phyloP scores from a whole-genome alignment of 345 rosid genomes.

The Brassica carinata region DNA sequence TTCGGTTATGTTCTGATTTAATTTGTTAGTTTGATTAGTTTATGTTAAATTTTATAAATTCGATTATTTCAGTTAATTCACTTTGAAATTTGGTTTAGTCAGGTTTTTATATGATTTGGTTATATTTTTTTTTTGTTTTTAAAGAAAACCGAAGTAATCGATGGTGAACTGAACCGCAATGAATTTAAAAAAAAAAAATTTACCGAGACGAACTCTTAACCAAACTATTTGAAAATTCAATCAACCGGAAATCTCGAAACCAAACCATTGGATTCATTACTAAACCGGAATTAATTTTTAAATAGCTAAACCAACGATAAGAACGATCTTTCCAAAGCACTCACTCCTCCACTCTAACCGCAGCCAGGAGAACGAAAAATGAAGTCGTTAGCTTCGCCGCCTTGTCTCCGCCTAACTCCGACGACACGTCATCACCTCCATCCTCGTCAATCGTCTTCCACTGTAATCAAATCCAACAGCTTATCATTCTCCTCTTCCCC shows the following conservation, averaged over 20 bases:
- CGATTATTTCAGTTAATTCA: too few species aligned
- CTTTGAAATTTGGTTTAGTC: too few species aligned
- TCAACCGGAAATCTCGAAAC: slow-evolving; percentile 18
- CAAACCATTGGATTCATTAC: background rate
- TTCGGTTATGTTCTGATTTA: too few species aligned
- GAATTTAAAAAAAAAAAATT: too few species aligned
- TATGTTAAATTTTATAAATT: too few species aligned
- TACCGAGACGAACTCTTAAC: too few species aligned
- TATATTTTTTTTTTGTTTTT: too few species aligned
- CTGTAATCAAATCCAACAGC: slow-evolving; percentile 26
- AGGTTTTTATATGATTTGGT: too few species aligned
- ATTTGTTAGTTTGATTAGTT: too few species aligned
- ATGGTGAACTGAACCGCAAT: too few species aligned
- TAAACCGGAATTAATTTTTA: background rate
- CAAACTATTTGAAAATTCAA: too few species aligned
- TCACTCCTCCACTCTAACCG: slow-evolving; percentile 5
- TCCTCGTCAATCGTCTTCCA: slow-evolving; percentile 1
- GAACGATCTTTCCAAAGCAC: background rate
- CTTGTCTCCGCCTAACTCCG: slow-evolving; percentile 34
- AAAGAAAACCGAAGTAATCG: too few species aligned
- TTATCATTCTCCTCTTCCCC: slow-evolving; percentile 48
- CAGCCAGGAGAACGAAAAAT: slow-evolving; percentile 9
- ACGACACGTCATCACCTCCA: slow-evolving; percentile 11
- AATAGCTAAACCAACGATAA: slow-evolving; percentile 8
- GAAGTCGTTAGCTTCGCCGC: slow-evolving; percentile 40